These are phyloP conservation scores for Eutypella sp. DNA, from an alignment of 2,329 filamentous ascomycete genomes.

Conservation along the genomic window DNA sequence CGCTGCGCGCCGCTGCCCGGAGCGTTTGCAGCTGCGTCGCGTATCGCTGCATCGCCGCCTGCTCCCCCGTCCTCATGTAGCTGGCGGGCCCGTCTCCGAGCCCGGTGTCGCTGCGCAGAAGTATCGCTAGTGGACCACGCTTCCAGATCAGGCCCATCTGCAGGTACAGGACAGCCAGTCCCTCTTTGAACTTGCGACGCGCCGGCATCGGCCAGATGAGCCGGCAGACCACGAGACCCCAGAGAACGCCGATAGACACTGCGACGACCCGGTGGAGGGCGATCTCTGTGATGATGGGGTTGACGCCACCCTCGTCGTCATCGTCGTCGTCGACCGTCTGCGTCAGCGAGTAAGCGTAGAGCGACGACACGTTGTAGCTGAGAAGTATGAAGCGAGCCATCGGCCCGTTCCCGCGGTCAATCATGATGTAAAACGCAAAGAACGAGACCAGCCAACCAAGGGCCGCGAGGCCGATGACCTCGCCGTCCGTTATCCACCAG, in stretches of 20 bases:
- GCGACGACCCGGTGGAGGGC: slow-evolving; percentile 81
- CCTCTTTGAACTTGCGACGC: slow-evolving; percentile 80
- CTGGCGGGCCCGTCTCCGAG: slow-evolving; percentile 47
- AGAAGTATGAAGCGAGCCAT: slow-evolving; percentile 91
- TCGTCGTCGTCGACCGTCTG: slow-evolving; percentile 75
- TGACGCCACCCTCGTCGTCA: slow-evolving; percentile 80
- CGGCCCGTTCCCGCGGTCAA: slow-evolving; percentile 77
- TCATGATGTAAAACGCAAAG: slow-evolving; percentile 84
- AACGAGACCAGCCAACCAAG: slow-evolving; percentile 78
- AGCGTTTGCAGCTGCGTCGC: slow-evolving; percentile 68
- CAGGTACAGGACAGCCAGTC: slow-evolving; percentile 84
- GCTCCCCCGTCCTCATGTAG: slow-evolving; percentile 86
- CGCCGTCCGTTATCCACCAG: slow-evolving; percentile 73
- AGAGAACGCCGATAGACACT: slow-evolving; percentile 80
- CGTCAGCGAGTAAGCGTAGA: slow-evolving; percentile 89
- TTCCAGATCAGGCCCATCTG: slow-evolving; percentile 97
- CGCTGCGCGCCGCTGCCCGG: slow-evolving; percentile 67
- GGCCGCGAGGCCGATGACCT: slow-evolving; percentile 69
- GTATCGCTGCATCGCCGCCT: slow-evolving; percentile 80
- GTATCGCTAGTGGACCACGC: slow-evolving; percentile 75
- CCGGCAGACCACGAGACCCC: slow-evolving; percentile 86
- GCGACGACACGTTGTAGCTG: slow-evolving; percentile 89
- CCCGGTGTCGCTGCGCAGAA: slow-evolving; percentile 51
- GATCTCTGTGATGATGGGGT: slow-evolving; percentile 84
- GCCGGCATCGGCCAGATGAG: slow-evolving; percentile 93